phyloP scores from a whole-genome alignment of 495 filamentous ascomycete genomes.

The Podospora australis region DNA sequence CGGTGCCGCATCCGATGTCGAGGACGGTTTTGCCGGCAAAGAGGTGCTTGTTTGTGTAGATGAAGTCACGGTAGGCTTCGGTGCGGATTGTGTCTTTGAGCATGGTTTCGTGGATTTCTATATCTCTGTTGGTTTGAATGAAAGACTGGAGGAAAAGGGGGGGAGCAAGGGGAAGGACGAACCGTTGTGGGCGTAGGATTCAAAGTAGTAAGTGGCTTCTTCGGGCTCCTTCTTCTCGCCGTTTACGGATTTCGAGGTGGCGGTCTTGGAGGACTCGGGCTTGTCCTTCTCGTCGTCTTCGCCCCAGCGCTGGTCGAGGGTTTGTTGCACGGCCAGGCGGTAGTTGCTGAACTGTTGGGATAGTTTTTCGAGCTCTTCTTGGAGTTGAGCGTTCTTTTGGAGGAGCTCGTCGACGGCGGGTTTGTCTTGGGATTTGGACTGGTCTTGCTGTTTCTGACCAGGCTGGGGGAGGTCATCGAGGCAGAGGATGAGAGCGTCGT shows the following conservation, averaged over 20 bases:
- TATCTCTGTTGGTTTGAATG: too few species aligned
- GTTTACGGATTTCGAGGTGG: not conserved
- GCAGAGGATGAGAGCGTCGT: conserved; percentile 78
- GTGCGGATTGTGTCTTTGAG: conserved; percentile 94
- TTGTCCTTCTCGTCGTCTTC: conserved; percentile 24
- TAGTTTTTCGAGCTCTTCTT: conserved; percentile 59
- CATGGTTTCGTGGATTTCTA: conserved; percentile 92
- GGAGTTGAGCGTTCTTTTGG: conserved; percentile 58
- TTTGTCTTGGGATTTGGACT: conserved; percentile 11
- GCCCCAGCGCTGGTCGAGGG: conserved; percentile 64
- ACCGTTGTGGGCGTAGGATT: conserved; percentile 75
- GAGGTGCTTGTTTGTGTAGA: conserved; percentile 92
- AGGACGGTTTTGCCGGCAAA: conserved; percentile 98
- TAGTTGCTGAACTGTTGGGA: conserved; percentile 67
- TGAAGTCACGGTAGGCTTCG: conserved; percentile 91
- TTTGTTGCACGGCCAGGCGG: conserved; percentile 58
- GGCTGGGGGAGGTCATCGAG: conserved; percentile 65
- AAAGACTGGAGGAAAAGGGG: not conserved
- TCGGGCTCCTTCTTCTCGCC: conserved; percentile 50
- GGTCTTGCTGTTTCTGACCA: conserved; percentile 9
- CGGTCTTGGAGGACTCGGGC: conserved; percentile 7
- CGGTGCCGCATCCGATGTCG: conserved; percentile 95
- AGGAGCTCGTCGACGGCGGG: conserved; percentile 35
- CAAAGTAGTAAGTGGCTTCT: conserved; percentile 67
- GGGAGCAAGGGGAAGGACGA: conserved; percentile 9